Base-by-base conservation (phyloP, 768 basidiomycete species). In the Nevesoporus exiguus region DNA sequence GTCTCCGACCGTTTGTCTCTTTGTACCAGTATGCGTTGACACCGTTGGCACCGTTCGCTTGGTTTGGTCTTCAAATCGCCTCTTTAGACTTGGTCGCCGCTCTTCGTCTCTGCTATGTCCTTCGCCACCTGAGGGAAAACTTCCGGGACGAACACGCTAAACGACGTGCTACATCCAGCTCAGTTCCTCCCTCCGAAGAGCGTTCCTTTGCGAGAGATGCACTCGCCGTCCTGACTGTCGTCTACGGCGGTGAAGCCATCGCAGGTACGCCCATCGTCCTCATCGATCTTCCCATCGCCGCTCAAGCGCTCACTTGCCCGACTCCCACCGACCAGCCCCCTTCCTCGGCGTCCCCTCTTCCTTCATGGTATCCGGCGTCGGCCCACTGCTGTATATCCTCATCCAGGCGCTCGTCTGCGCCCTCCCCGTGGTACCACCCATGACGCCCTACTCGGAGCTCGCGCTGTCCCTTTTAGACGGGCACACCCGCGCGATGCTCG, bases 231-330 rank as follows among this genome's bases (percentile, higher is more conserved):
- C 71, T 88, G 30, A 70, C 82, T 14, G 83, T 91, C 27, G 88
- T 90, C 1, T 90, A 83, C 62, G 89, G 88, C 9, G 90, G 90
- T n/a, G 87, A 91, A 69, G 82, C 82, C 2, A 72, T 88, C 45
- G 76, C 77, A 50, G 80, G 88, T 88, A 62, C 51, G 81, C 69
- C 43, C 47, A 40, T 27, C 21, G 21, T 14, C 33, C 27, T 3
- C 0, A 29, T 49, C 53, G 47, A 55, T 54, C 15, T 11, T n/a
- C 14, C 10, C 10, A 25, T 29, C 14, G 7, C 17, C 39, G 6
- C 29, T 27, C 31, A 24, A 17, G 19, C 39, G 22, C 47, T 17
- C 30, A n/a, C 27, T 17, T 10, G n/a, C 25, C 8, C 6, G 14
- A n/a, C n/a, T n/a, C n/a, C 25, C 42, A 15, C 15, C 17, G 27